These are phyloP conservation scores for Saccharomycopsis guyanensis DNA, from an alignment of 805 yeast species.

Conservation along the genomic window DNA sequence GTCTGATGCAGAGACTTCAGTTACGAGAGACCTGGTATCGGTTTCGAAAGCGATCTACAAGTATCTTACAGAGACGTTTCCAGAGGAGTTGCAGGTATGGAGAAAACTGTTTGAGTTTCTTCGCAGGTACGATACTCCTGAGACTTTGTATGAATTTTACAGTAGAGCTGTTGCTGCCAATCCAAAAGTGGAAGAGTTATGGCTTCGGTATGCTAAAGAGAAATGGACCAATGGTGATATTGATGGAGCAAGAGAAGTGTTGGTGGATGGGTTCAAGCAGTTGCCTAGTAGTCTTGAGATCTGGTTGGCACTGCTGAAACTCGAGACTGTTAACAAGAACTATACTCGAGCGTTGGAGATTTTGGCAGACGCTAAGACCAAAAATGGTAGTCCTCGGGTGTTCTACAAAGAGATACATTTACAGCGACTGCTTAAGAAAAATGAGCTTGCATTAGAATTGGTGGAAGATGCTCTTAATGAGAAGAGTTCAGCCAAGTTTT, in stretches of 20 bases:
- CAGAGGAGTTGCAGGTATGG: slow-evolving; percentile 29
- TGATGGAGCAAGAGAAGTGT: slow-evolving; percentile 44
- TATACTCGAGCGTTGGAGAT: slow-evolving; percentile 31
- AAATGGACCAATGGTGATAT: slow-evolving; percentile 46
- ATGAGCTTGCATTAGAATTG: slow-evolving; percentile 33
- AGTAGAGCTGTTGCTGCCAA: slow-evolving; percentile 45
- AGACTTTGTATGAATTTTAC: slow-evolving; percentile 37
- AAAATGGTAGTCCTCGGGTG: slow-evolving; percentile 38
- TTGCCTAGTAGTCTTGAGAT: slow-evolving; percentile 45
- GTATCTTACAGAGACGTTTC: slow-evolving; percentile 38
- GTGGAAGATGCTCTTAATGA: slow-evolving; percentile 38
- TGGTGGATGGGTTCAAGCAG: slow-evolving; percentile 38
- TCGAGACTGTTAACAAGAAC: slow-evolving; percentile 42
- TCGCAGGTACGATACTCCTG: slow-evolving; percentile 22
- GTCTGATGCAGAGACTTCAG: slow-evolving; percentile 31
- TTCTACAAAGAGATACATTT: slow-evolving; percentile 57
- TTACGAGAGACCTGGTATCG: slow-evolving; percentile 24
- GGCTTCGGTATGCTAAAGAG: slow-evolving; percentile 69
- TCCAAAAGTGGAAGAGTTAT: slow-evolving; percentile 43
- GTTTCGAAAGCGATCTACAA: slow-evolving; percentile 43
- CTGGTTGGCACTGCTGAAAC: slow-evolving; percentile 66
- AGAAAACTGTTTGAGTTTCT: slow-evolving; percentile 11
- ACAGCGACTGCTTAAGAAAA: slow-evolving; percentile 34
- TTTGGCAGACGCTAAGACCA: slow-evolving; percentile 33
- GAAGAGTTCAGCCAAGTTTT: slow-evolving; percentile 46